Base-by-base conservation (phyloP, 202 grass and related monocot species). In the Elaeis oleifera region DNA sequence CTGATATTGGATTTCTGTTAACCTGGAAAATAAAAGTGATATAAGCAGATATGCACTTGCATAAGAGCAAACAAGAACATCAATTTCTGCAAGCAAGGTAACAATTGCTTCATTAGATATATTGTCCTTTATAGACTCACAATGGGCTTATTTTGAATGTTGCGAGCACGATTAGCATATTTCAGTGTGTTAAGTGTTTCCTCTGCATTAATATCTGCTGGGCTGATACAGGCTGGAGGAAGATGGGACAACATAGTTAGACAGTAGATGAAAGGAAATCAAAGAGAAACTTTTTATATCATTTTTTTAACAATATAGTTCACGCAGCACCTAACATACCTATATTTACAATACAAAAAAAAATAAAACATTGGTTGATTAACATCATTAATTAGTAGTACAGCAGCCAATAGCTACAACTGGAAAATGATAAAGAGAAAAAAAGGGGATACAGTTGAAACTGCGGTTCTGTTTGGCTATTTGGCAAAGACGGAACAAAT, bases 151-250 rank as follows among this genome's bases (percentile, higher is more conserved):
- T 99, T 99, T 52, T 80, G 94, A 73, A 99, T 99, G 71, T 99
- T 99, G 20, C 94, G 94, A 84, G 94, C 94, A 29, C 94, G 70
- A 79, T 99, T 99, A 64, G 94, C 94, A 80, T 99, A 99, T 78
- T 99, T 99, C 74, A 99, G 71, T 28, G 94, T 99, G 83, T 99
- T 99, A 26, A 99, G 68, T 56, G 94, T 99, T 83, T 99, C 94
- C 72, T 99, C 94, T 65, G 88, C 87, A 79, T 99, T 99, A 67
- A 94, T 94, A 79, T 99, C 94, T 75, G 94, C 94, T 76, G 94
- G 94, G 63, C 94, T 99, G 74, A 94, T 94, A 73, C 94, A 99
- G 3, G 94, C 94, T 99, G 85, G 67, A 87, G 52, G 44, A 84
- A 56, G 32, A 7, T 16, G 18, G 27, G 59, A 63, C 81, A 81